Conservation (phyloP, 257 asterid genomes). For the Ballota nigra region DNA sequence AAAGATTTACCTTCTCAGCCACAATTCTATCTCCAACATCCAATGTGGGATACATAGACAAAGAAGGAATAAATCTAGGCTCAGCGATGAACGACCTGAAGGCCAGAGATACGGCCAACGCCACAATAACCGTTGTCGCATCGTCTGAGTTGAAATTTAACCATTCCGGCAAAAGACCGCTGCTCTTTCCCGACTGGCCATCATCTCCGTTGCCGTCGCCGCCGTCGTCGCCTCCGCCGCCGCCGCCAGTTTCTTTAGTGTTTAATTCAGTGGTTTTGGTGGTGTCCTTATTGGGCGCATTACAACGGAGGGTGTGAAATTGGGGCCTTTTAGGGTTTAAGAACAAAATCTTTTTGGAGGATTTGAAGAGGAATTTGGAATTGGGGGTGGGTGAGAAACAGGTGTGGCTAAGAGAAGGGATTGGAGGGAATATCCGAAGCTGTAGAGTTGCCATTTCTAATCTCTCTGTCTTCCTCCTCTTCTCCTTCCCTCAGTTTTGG, state of each 20-base stretch:
- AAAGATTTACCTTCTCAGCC: slow-evolving; percentile 72
- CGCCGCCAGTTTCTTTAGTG: slow-evolving; percentile 36
- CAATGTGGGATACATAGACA: slow-evolving; percentile 95
- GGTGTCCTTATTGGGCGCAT: slow-evolving; percentile 51
- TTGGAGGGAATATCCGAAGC: slow-evolving; percentile 34
- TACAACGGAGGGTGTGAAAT: slow-evolving; percentile 38
- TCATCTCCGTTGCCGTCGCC: slow-evolving; percentile 61
- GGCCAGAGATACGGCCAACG: slow-evolving; percentile 75
- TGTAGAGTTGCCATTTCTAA: slow-evolving; percentile 39
- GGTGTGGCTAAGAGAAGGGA: slow-evolving; percentile 31
- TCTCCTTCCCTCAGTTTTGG: not conserved
- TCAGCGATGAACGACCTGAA: slow-evolving; percentile 89
- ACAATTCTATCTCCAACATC: slow-evolving; percentile 92
- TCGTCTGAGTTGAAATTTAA: slow-evolving; percentile 69
- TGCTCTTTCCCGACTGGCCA: slow-evolving; percentile 39
- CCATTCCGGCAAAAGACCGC: slow-evolving; percentile 77
- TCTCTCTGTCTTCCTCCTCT: not conserved
- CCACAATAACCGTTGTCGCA: slow-evolving; percentile 77
- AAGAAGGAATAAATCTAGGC: slow-evolving; percentile 91
- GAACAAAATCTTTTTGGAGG: slow-evolving; percentile 24
- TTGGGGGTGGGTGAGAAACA: slow-evolving; percentile 20
- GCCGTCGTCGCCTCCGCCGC: slow-evolving; percentile 55
- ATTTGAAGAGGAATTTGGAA: slow-evolving; percentile 24
- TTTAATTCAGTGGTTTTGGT: slow-evolving; percentile 39
- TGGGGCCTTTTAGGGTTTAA: slow-evolving; percentile 23